Evolutionary conservation across 192 early-diverging fungal species (phyloP), one percentile per base, ranked within the genome.

Genomic region (Coemansia nantahalensis): DNA sequence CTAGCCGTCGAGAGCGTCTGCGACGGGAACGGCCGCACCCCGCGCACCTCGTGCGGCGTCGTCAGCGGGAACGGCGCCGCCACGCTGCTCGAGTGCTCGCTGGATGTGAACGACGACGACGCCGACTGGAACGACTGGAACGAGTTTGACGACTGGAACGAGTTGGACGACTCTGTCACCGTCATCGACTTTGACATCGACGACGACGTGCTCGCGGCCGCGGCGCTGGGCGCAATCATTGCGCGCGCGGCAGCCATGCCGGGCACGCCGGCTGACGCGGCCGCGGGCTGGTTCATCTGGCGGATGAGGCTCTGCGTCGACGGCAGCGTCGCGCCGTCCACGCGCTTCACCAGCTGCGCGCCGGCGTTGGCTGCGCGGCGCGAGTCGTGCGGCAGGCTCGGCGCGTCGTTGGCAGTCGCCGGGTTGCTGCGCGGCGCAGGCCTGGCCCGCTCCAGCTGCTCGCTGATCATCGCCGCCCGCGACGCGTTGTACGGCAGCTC

Each of bases 231-330:
- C n/a, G n/a, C n/a, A n/a, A 16, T 11, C 41, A 35, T n/a, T 32
- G 26, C 28, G 50, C 15, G 39, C 19, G 26, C 24, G 13, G 40
- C 40, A 39, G 39, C 39, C 19, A 42, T 14, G 16, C 21, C n/a
- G 23, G 46, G 17, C 2, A n/a, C n/a, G n/a, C n/a, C n/a, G n/a
- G n/a, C n/a, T n/a, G n/a, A n/a, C n/a, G n/a, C n/a, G n/a, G n/a
- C n/a, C n/a, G n/a, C n/a, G n/a, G n/a, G n/a, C n/a, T n/a, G n/a
- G 49, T 64, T 73, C 39, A 62, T 36, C 40, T 44, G 40, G 31
- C 40, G 53, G 42, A 73, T 73, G 18, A 73, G 58, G 14, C 49
- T 41, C 21, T 24, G 39, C 12, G 69, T 54, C 14, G 31, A 17
- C 10, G 69, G 69, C 54, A 62, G 69, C 21, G 57, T 56, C 0